Conservation (phyloP, 495 filamentous ascomycete species). For the Penicillium riverlandense region DNA sequence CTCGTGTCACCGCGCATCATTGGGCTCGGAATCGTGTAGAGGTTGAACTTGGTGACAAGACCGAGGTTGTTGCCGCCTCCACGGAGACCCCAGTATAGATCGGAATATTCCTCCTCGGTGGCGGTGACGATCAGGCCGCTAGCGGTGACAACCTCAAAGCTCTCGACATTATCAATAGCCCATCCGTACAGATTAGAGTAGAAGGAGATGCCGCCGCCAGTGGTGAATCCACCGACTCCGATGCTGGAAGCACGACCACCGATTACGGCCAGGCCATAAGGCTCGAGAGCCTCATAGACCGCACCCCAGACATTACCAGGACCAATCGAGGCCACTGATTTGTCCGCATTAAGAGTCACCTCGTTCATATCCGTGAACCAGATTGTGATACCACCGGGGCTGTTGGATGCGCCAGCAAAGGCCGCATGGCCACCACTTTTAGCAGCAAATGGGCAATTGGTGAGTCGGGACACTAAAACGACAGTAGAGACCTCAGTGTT, state of each 20-base stretch:
- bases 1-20: constrained; percentile 34
- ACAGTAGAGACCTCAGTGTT: constrained; percentile 16
- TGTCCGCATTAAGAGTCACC: constrained; percentile 29
- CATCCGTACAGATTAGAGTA: constrained; percentile 41
- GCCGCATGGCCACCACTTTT: constrained; percentile 37
- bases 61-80: constrained; percentile 45
- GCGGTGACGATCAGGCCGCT: constrained; percentile 34
- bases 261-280: constrained; percentile 38
- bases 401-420: constrained; percentile 20
- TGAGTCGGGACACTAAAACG: constrained; percentile 11
- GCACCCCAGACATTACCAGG: constrained; percentile 26
- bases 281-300: constrained; percentile 45
- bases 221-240: constrained; percentile 51
- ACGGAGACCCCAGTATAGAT: constrained; percentile 46
- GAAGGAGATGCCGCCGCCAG: constrained; percentile 27
- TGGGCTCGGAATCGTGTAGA: constrained; percentile 30
- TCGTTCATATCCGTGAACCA: constrained; percentile 40
- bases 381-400: constrained; percentile 34
- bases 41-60: constrained; percentile 40
- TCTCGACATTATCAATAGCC: constrained; percentile 42
- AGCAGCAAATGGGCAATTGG: constrained; percentile 31
- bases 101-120: constrained; percentile 26
- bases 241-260: constrained; percentile 50
- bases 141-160: constrained; percentile 40
- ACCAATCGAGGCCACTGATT: constrained; percentile 15